A percentile compares a stretch with the other conserved stretches of the same genome.
Evolutionary conservation across 2,329 filamentous ascomycete species (phyloP).

Genomic region (Xylaria sp.): DNA sequence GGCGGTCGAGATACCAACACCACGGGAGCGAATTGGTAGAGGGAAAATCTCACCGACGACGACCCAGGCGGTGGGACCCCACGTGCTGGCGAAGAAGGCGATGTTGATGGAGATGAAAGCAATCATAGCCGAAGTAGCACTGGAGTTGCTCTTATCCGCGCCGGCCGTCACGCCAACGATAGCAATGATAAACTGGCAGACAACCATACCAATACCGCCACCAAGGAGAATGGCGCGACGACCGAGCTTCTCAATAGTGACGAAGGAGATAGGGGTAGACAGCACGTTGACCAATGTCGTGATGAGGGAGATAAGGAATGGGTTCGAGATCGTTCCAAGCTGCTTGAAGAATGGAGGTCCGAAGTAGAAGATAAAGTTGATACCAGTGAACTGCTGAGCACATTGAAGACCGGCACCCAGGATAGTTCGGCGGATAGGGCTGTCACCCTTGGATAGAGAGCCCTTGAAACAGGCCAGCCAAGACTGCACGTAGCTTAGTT

Average conservation of each 20-base stretch:
- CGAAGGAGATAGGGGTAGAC: constrained; percentile 76
- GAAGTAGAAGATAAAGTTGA: constrained; percentile 79
- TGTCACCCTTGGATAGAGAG: constrained; percentile 58
- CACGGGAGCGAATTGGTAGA: constrained; percentile 73
- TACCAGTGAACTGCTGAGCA: constrained; percentile 53
- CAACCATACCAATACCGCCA: constrained; percentile 72
- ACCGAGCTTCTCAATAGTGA: constrained; percentile 71
- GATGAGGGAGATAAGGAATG: constrained; percentile 74
- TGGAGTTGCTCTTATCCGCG: constrained; percentile 38
- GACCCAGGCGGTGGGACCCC: constrained; percentile 72
- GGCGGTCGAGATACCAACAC: constrained; percentile 72
- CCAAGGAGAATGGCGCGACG: constrained; percentile 71
- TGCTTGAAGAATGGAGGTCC: constrained; percentile 74
- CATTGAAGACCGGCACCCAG: constrained; percentile 44
- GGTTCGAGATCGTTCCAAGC: constrained; percentile 67
- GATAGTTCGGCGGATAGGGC: constrained; percentile 61
- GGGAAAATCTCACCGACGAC: constrained; percentile 80
- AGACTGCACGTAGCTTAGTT: constrained; percentile 59
- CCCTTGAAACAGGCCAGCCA: constrained; percentile 66
- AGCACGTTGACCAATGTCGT: constrained; percentile 78
- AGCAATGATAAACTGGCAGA: constrained; percentile 73
- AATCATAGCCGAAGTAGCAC: constrained; percentile 61
- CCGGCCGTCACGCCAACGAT: constrained; percentile 59
- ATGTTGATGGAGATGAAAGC: constrained; percentile 81
- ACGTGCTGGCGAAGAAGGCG: constrained; percentile 78